These are phyloP conservation scores for Mariannaea elegans DNA, from an alignment of 2,329 filamentous ascomycete species.

Conservation along the genomic window DNA sequence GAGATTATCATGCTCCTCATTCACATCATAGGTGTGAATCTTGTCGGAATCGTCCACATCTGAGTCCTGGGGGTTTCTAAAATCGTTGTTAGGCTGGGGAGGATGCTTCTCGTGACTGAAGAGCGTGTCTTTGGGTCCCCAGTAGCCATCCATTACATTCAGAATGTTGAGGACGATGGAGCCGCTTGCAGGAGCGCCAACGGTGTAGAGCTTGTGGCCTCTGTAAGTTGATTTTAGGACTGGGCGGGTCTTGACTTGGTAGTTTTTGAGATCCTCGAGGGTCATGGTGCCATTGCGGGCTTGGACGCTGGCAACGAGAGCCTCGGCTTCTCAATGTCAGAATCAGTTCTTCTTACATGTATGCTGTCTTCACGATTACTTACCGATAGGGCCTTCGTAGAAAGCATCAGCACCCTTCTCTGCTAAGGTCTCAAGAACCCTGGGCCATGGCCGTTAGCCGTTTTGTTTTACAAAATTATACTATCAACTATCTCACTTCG, in stretches of 20 bases:
- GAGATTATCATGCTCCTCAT: conserved; percentile 71
- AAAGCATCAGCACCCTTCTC: conserved; percentile 76
- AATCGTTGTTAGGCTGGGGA: neutral
- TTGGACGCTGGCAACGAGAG: conserved; percentile 75
- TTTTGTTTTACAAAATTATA: neutral
- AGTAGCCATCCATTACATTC: conserved; percentile 84
- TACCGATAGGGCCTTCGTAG: conserved; percentile 73
- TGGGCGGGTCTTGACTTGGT: conserved; percentile 72
- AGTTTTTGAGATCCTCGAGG: conserved; percentile 77
- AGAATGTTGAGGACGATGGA: conserved; percentile 78
- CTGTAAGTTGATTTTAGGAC: conserved; percentile 72
- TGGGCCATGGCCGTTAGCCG: conserved; percentile 30
- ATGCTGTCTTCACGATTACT: neutral
- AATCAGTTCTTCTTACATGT: neutral
- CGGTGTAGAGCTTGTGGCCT: conserved; percentile 74
- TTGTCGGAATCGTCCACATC: neutral
- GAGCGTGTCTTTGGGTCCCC: neutral
- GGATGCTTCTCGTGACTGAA: conserved; percentile 25
- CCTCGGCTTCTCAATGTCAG: conserved; percentile 63
- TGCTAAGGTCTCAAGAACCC: conserved; percentile 80
- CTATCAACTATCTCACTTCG: conserved; percentile 49
- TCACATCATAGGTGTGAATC: conserved; percentile 36
- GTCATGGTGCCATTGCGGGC: conserved; percentile 85
- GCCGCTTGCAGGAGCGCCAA: conserved; percentile 81
- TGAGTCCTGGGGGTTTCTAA: neutral